Evolutionary conservation across 1,139 yeast species (phyloP).

Genomic region (Candida sojae): DNA sequence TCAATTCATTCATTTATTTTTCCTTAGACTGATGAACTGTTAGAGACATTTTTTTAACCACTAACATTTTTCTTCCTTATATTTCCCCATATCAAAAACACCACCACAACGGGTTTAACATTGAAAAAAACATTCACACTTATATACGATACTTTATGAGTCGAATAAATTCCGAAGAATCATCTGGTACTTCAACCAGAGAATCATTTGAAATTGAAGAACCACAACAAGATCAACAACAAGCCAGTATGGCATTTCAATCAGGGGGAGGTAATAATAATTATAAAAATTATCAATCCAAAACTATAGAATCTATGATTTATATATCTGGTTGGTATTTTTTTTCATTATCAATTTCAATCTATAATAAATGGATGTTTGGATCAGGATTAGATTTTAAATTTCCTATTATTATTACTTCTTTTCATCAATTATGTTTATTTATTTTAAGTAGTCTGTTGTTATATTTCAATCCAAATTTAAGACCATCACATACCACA

Average conservation of each 20-base stretch:
- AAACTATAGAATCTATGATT: constrained; percentile 13
- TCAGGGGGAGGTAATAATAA: not conserved
- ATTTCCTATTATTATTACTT: constrained; percentile 82
- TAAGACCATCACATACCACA: constrained; percentile 37
- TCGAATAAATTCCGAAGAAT: constrained; percentile 2
- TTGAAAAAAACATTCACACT: too few relatives aligned
- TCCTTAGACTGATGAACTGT: too few relatives aligned
- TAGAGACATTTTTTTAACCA: not conserved
- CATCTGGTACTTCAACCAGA: constrained; percentile 4
- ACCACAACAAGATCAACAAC: not conserved
- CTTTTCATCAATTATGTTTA: constrained; percentile 80
- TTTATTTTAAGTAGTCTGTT: constrained; percentile 48
- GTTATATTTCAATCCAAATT: constrained; percentile 46
- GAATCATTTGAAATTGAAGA: constrained; percentile 7
- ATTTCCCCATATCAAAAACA: not conserved
- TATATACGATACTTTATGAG: not conserved
- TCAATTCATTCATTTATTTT: too few relatives aligned
- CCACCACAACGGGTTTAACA: not conserved
- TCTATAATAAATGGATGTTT: constrained; percentile 98
- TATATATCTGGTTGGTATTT: constrained; percentile 53
- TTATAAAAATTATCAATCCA: constrained; percentile 1
- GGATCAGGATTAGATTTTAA: constrained; percentile 71
- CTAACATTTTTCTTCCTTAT: not conserved
- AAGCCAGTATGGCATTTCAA: not conserved
- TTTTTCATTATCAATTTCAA: constrained; percentile 73